Conservation (phyloP, 208 protist genomes). For the Crithidia mellificae region DNA sequence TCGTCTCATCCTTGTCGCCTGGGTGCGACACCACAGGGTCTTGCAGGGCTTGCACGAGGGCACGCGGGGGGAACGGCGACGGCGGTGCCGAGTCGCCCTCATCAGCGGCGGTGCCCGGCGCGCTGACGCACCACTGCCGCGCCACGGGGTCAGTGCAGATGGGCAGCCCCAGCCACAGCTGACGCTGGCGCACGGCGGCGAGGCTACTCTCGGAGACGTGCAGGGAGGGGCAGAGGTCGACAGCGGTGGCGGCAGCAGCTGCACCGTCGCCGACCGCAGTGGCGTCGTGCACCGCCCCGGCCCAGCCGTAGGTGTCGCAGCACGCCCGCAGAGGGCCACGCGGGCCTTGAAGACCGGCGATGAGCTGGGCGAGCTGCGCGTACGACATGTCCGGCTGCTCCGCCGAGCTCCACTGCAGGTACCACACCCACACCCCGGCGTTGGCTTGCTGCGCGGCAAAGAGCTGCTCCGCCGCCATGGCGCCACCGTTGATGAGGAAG, state of each 20-base stretch:
- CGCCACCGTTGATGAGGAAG: constrained; percentile 47
- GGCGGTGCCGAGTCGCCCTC: not conserved
- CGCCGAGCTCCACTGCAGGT: constrained; percentile 18
- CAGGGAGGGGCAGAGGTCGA: constrained; percentile 25
- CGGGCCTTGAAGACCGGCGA: constrained; percentile 13
- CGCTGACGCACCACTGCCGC: not conserved
- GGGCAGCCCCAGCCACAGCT: constrained; percentile 67
- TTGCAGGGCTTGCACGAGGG: constrained; percentile 19
- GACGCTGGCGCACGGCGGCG: constrained; percentile 64
- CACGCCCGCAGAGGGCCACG: constrained; percentile 19
- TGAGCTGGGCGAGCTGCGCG: constrained; percentile 10
- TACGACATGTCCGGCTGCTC: constrained; percentile 13
- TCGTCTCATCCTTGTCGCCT: not conserved
- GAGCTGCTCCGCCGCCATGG: constrained; percentile 20
- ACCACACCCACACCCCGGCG: constrained; percentile 23
- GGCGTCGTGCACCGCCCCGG: not conserved
- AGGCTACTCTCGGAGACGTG: constrained; percentile 69
- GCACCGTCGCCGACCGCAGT: not conserved
- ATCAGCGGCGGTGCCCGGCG: not conserved
- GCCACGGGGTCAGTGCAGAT: constrained; percentile 29
- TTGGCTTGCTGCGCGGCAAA: constrained; percentile 20
- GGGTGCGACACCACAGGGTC: constrained; percentile 15
- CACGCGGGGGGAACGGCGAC: constrained; percentile 1
- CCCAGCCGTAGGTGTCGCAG: constrained; percentile 9
- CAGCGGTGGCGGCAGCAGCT: not conserved